Base-by-base conservation (phyloP, 202 grass and related monocot genomes). In the Digitaria exilis region DNA sequence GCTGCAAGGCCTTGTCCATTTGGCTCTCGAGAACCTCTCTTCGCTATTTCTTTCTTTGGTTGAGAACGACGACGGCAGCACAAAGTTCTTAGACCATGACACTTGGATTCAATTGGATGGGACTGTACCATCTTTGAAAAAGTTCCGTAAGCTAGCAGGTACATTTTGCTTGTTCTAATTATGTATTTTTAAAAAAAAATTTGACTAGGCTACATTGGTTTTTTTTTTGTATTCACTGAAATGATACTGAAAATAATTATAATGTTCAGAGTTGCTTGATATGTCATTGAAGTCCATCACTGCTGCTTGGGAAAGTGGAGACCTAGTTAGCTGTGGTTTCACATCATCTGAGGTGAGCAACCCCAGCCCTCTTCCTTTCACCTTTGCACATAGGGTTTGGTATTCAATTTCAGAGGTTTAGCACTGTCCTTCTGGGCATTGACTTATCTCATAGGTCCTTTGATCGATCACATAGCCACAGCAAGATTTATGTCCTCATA, bases 261-360 rank as follows among this genome's bases (percentile, higher is more conserved):
- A 48, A 65, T 92, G 9, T 42, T 88, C 76, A 98, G 96, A 96
- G 28, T 89, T 98, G 89, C 90, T 94, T 89, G 96, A 96, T 94
- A 96, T 98, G 93, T 92, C 93, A 32, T 76, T 98, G 80, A 98
- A 96, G 85, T 93, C 96, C 46, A 98, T 98, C 39, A 96, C 89
- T 63, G 57, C 82, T 58, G 68, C 85, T 78, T 98, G 96, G 96
- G 96, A 98, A 85, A 93, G 68, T 68, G 91, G 93, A 49, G 93
- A 98, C 67, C 81, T 96, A 79, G 29, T 78, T 72, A 76, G 75
- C 41, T 96, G 96, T 50, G 89, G 93, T 57, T 98, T 98, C 75
- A 96, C 87, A 76, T 90, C 96, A 68, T 93, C 63, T 59, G 96
- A 98, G 96, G 96, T 95, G 85, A 63, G 73, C 82, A 72, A 76